Base-by-base conservation (phyloP, 805 yeast species). In the Saccharomycopsis selenospora region DNA sequence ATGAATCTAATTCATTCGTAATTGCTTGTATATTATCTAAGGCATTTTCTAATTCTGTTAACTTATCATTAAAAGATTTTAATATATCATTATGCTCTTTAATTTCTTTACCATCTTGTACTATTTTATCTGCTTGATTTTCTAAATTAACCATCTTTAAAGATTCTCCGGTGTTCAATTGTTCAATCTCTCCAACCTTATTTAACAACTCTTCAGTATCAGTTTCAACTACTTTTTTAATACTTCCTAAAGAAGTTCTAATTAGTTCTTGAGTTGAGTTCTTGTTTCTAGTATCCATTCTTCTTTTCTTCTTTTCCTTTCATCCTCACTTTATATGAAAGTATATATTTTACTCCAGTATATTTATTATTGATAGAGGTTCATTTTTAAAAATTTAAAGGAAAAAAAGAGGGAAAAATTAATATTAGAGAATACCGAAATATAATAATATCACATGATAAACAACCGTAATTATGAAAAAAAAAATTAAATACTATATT, bases 151-250 rank as follows among this genome's bases (percentile, higher is more conserved):
- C 68, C 46, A 75, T 77, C 56, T 74, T 75, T 52, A 78, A 61
- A 0, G 80, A 73, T 42, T 79, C 75, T 46, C 76, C 69, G n/a
- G 82, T 79, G 57, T 80, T 80, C 49, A 77, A 61, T 53, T 77
- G 75, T 48, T 76, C 76, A 27, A 79, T 54, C 11, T 76, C 60
- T 54, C 71, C 75, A 56, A 80, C 62, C 52, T 77, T 69, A 5
- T 62, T 57, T 13, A 69, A 55, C 0, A 67, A 62, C 3, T 61
- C 56, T 45, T 68, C 69, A 0, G 73, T 66, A 40, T 70, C 75
- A 10, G 64, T 57, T 24, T 66, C 70, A 11, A 69, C 53, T 1
- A 66, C 60, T 41, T 59, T 61, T 40, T 64, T 64, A 24, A 68
- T 29, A 23, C 69, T 61, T 40, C 62, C 67, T 6, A 61, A 47